Evolutionary conservation across 2,329 filamentous ascomycete species (phyloP), one percentile per base, ranked within the genome.

Genomic region (Fusarium nisikadoi): DNA sequence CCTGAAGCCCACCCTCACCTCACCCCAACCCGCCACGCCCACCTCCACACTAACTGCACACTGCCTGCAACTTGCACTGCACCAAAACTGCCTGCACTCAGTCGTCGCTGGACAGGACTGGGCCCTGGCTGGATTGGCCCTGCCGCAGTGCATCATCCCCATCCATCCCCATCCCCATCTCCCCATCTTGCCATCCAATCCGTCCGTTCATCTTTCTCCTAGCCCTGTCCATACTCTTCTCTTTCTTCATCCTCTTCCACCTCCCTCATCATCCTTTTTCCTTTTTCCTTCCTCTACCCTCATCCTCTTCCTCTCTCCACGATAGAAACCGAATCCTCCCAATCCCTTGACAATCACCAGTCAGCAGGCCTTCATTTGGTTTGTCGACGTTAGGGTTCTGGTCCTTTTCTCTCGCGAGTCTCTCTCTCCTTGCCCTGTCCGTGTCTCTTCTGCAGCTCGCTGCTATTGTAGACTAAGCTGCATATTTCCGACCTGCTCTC

Each of bases 311-410:
- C 70, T 62, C 59, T 71, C 70, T 72, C 75, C 76, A 78, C 79
- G 78, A 79, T 68, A 75, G 74, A 76, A 74, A 70, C 79, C 78
- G 81, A 82, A 82, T 81, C 81, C 80, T 76, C 77, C 80, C 70
- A 81, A 55, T 70, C 70, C 70, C 67, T 72, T 75, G 79, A 81
- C 79, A 81, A 81, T 45, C 55, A 60, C 53, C 59, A 76, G 77
- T 81, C 80, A 52, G 75, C 79, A 79, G 77, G 77, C 76, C 75
- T 72, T 70, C 60, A 61, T 67, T 69, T 69, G 68, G 71, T 79
- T 78, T 78, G 77, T 79, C 68, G 77, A 79, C 74, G 50, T 69
- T 64, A 66, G 79, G 75, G 75, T 79, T 79, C 77, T 64, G 77
- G 78, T 76, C 68, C 71, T 76, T 75, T 76, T 75, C 70, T 80